These are phyloP conservation scores for Penicillium odoratum DNA, from an alignment of 495 filamentous ascomycete genomes.

Conservation along the genomic window DNA sequence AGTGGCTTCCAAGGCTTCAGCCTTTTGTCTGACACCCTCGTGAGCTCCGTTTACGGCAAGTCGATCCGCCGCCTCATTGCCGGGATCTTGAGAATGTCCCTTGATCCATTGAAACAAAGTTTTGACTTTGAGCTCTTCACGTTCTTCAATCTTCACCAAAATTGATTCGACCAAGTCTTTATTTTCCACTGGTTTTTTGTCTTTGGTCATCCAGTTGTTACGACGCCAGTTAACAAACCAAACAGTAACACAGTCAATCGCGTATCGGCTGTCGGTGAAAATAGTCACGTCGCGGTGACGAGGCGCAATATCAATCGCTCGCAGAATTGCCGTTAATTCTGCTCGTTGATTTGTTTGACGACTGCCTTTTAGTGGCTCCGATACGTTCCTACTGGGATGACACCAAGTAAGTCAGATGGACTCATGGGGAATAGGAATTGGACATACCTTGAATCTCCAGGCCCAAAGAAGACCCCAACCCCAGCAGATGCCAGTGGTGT, in stretches of 20 bases:
- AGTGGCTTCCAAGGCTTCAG: slow-evolving; percentile 25
- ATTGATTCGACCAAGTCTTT: slow-evolving; percentile 78
- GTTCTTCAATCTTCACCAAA: slow-evolving; percentile 67
- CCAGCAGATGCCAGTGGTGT: slow-evolving; percentile 69
- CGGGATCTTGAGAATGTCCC: slow-evolving; percentile 66
- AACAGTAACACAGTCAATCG: slow-evolving; percentile 83
- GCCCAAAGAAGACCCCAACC: slow-evolving; percentile 85
- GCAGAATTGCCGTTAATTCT: slow-evolving; percentile 83
- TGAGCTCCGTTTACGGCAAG: slow-evolving; percentile 67
- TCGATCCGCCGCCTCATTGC: slow-evolving; percentile 78
- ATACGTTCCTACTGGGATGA: slow-evolving; percentile 69
- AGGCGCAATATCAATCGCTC: slow-evolving; percentile 76
- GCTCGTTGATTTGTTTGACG: slow-evolving; percentile 93
- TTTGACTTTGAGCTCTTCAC: slow-evolving; percentile 56
- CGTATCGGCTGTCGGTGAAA: slow-evolving; percentile 80
- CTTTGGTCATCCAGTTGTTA: slow-evolving; percentile 75
- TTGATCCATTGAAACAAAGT: slow-evolving; percentile 86
- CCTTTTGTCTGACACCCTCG: slow-evolving; percentile 36
- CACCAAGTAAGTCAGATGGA: slow-evolving; percentile 24
- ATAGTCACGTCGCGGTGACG: slow-evolving; percentile 65
- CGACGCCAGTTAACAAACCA: slow-evolving; percentile 80
- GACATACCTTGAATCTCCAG: slow-evolving; percentile 66
- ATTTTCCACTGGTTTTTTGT: slow-evolving; percentile 76
- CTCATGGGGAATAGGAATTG: neutral
- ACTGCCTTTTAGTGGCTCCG: slow-evolving; percentile 71